These are phyloP conservation scores for Pistacia vera DNA, from an alignment of 345 rosid genomes.

Conservation along the genomic window DNA sequence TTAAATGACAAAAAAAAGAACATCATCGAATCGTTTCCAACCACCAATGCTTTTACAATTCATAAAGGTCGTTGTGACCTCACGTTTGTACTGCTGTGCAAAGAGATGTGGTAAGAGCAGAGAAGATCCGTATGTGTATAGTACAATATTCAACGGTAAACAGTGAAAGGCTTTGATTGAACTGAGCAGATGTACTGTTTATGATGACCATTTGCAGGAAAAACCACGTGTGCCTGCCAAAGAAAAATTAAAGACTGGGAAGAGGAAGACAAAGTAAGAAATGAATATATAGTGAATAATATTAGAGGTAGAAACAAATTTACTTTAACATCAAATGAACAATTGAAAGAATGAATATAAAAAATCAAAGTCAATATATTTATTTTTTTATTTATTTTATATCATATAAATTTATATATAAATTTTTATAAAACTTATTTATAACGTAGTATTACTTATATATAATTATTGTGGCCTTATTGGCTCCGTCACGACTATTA, in stretches of 20 bases:
- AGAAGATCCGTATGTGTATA: slow-evolving; percentile 15
- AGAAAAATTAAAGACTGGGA: neutral
- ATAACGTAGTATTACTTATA: neutral
- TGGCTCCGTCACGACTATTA: slow-evolving; percentile 17
- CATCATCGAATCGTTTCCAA: neutral
- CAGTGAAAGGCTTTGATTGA: slow-evolving; percentile 27
- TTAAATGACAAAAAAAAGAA: too few relatives aligned
- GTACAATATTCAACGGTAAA: slow-evolving; percentile 53
- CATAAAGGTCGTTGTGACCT: neutral
- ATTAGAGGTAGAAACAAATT: too few relatives aligned
- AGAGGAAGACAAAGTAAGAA: slow-evolving; percentile 1
- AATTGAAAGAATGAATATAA: too few relatives aligned
- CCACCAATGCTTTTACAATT: neutral
- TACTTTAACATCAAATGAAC: too few relatives aligned
- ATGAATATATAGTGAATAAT: neutral
- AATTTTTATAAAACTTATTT: too few relatives aligned
- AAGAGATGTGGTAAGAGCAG: neutral
- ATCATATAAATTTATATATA: too few relatives aligned
- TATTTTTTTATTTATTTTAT: too few relatives aligned
- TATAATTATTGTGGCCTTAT: neutral
- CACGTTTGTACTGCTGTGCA: neutral
- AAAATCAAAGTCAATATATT: too few relatives aligned
- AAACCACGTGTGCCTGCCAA: slow-evolving; percentile 33
- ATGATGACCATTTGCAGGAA: slow-evolving; percentile 35
- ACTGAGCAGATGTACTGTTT: slow-evolving; percentile 33